Evolutionary conservation across 129 eudicot genomes (phyloP), one percentile per base, ranked within the genome.

Genomic region (Ambrosia trifida): DNA sequence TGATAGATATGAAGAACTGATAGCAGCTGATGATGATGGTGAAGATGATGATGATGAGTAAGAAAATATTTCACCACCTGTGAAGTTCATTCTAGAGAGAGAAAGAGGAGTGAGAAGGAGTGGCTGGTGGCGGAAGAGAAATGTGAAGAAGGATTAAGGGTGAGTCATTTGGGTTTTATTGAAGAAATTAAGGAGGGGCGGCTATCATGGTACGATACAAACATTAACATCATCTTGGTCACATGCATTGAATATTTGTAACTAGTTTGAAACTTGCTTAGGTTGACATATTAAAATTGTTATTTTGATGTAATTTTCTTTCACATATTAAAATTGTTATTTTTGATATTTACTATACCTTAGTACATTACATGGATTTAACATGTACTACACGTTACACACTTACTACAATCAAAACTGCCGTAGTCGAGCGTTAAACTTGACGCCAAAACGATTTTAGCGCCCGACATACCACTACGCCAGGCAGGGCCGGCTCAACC

Each of bases 71-170:
- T 71, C 30, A 19, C 66, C 66, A 72, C 28, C 57, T n/a, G 69
- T 65, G 17, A 72, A 35, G 53, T 75, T 80, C 89, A 87, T 86
- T 54, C 74, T 38, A 54, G 76, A 74, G 66, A 14, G 66, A 43
- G 75, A 24, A 50, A 56, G 46, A 58, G 68, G 54, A 35, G 59
- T 8, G 41, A 38, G 20, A 16, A 1, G 64, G 16, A 53, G 41
- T 17, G 32, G 57, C 43, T 58, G 57, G 71, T 59, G 40, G 64
- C 3, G 16, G 69, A 13, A 24, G 40, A 30, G 36, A 41, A 64
- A 43, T 40, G 59, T 44, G 58, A 49, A 10, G 40, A 35, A 64
- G 64, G 72, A 18, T 47, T 30, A 66, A 63, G 19, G 68, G 50
- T 41, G 35, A 53, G 78, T 69, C 70, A 49, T 24, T 70, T n/a